A percentile compares a stretch with the other conserved stretches of the same genome.
These are phyloP conservation scores for Aechmea fasciata DNA, from an alignment of 176 grass and related monocot genomes.

Conservation along the genomic window DNA sequence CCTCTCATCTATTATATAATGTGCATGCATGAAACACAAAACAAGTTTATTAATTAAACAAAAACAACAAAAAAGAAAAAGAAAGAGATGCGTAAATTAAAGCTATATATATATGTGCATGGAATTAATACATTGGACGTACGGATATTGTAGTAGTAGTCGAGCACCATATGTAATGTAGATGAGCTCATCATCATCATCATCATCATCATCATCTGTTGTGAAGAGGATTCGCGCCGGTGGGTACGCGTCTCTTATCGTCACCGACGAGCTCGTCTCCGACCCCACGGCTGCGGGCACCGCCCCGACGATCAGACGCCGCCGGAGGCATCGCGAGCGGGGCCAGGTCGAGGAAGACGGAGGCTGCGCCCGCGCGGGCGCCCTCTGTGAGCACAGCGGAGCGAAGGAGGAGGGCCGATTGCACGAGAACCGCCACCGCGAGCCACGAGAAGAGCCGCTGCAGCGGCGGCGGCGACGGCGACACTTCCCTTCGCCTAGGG, in stretches of 20 bases:
- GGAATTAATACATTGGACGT: no score
- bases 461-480: background rate
- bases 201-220: conserved; percentile 48
- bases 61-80: no score
- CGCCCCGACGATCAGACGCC: background rate
- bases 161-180: background rate
- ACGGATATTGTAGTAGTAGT: no score
- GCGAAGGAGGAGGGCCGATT: conserved; percentile 37
- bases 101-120: no score
- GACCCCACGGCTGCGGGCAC: background rate
- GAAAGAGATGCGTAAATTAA: no score
- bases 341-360: conserved; percentile 24
- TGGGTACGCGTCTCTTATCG: conserved; percentile 36
- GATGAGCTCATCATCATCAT: conserved; percentile 23
- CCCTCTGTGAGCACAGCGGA: conserved; percentile 31
- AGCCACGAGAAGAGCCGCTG: conserved; percentile 29
- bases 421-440: conserved; percentile 33
- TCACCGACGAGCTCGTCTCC: conserved; percentile 11
- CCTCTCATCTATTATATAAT: no score
- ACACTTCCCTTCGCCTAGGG: background rate
- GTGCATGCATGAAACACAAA: no score
- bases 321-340: conserved; percentile 20
- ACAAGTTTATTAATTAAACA: no score
- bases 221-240: conserved; percentile 59
- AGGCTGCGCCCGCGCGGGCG: conserved; percentile 18